phyloP scores from a whole-genome alignment of 768 basidiomycete genomes.

The Lactarius psammicola region DNA sequence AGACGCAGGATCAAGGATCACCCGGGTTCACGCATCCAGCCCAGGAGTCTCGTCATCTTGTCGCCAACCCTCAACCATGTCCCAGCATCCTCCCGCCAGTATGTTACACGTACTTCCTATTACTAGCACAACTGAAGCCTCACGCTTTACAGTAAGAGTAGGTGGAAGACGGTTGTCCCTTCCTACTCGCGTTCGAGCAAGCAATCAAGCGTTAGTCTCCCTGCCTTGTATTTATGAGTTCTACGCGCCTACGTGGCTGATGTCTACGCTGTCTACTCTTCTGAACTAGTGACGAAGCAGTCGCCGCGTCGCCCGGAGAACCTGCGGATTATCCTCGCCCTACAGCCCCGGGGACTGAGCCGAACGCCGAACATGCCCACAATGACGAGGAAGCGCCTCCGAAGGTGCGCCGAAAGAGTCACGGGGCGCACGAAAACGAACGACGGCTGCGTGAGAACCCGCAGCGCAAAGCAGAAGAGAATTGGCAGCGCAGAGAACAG shows the following conservation, averaged over 20 bases:
- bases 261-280: not conserved
- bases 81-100: conserved; percentile 28
- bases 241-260: not conserved
- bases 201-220: conserved; percentile 19
- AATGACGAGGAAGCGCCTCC: conserved; percentile 25
- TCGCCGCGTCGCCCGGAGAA: conserved; percentile 20
- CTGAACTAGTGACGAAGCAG: conserved; percentile 17
- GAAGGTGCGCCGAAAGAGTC: conserved; percentile 24
- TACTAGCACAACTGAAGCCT: not conserved
- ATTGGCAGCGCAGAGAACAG: conserved; percentile 25
- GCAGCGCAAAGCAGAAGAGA: conserved; percentile 25
- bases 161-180: conserved; percentile 29
- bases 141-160: conserved; percentile 20
- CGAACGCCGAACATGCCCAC: conserved; percentile 11
- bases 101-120: conserved; percentile 2
- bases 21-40: not conserved
- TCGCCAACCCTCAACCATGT: conserved; percentile 8
- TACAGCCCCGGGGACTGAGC: conserved; percentile 19
- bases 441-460: conserved; percentile 27
- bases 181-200: conserved; percentile 21
- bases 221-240: not conserved
- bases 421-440: conserved; percentile 25
- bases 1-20: not conserved
- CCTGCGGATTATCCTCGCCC: conserved; percentile 30
- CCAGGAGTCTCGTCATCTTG: not conserved